Percentiles rank a stretch among this genome's conserved stretches.
phyloP scores from a whole-genome alignment of 148 eudicot species.

The Persicaria tinctoria region DNA sequence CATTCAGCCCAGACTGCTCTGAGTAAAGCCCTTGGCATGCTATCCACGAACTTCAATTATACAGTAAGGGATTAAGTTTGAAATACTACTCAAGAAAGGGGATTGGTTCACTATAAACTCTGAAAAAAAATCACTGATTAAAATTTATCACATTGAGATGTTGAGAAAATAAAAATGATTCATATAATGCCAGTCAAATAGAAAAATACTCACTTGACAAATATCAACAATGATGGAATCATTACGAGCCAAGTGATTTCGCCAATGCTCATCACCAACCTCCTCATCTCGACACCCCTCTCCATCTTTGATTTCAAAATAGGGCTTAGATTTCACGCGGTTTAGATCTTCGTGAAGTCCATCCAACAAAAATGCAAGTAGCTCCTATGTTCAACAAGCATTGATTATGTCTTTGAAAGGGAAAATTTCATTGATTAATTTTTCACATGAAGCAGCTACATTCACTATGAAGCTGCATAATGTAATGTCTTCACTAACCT shows the following conservation, averaged over 20 bases:
- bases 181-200: neutral
- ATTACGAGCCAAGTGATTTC: constrained; percentile 91
- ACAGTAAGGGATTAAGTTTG: neutral
- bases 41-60: neutral
- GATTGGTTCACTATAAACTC: neutral
- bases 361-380: constrained; percentile 91
- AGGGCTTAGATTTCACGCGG: constrained; percentile 94
- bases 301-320: constrained; percentile 84
- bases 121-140: neutral
- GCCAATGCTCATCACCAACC: constrained; percentile 92
- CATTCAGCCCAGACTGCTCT: neutral
- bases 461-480: constrained; percentile 12
- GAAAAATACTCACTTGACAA: constrained; percentile 62
- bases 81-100: neutral
- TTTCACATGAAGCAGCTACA: neutral
- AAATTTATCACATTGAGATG: neutral
- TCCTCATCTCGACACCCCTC: constrained; percentile 85
- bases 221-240: constrained; percentile 89
- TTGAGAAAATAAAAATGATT: neutral
- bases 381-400: constrained; percentile 41
- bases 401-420: neutral
- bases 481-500: constrained; percentile 40
- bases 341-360: constrained; percentile 99
- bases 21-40: constrained; percentile 1
- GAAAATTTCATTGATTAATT: neutral